These are phyloP conservation scores for Astragalus membranaceus DNA, from an alignment of 306 rosid species.

Conservation along the genomic window DNA sequence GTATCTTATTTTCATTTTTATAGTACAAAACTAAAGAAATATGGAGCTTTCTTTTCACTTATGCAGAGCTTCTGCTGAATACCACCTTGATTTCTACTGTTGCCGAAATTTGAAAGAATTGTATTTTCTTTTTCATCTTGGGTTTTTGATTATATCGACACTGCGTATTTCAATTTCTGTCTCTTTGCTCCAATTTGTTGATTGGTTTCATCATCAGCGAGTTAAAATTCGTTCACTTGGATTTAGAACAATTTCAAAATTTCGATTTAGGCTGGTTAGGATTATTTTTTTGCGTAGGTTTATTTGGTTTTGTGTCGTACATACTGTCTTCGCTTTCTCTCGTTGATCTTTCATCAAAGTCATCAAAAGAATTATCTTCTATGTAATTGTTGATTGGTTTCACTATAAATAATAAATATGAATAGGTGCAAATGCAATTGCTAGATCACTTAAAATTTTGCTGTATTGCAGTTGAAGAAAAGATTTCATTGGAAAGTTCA, in stretches of 20 bases:
- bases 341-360: background rate
- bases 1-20: too few species aligned
- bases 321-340: background rate
- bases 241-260: background rate
- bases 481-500: slow-evolving; percentile 52
- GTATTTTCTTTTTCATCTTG: too few species aligned
- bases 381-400: slow-evolving; percentile 11
- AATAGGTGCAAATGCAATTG: slow-evolving; percentile 12
- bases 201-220: too few species aligned
- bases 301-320: background rate
- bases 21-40: too few species aligned
- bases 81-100: too few species aligned
- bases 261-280: background rate
- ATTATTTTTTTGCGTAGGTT: background rate
- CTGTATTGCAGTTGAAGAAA: slow-evolving; percentile 67
- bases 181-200: too few species aligned
- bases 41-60: too few species aligned
- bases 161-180: too few species aligned
- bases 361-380: slow-evolving; percentile 2
- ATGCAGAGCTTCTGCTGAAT: too few species aligned
- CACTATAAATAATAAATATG: background rate
- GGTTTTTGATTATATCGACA: too few species aligned
- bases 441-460: slow-evolving; percentile 3
- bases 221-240: background rate
- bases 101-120: too few species aligned